These are phyloP conservation scores for Pichiaceae sp. DNA, from an alignment of 1,139 yeast species.

Conservation along the genomic window DNA sequence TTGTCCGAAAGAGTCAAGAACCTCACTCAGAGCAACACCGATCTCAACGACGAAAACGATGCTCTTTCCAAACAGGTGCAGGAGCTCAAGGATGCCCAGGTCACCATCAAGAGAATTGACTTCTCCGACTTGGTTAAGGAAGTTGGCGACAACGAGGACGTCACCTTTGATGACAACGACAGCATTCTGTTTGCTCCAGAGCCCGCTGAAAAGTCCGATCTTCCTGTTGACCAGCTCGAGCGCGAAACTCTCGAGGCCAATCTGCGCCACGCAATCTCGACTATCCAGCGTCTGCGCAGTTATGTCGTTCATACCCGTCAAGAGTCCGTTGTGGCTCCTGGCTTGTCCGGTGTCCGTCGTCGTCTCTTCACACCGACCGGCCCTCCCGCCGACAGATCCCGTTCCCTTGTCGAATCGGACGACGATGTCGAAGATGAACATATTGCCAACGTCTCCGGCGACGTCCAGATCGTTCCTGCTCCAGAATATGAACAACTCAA, in stretches of 20 bases:
- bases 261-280: constrained; percentile 56
- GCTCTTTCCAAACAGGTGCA: constrained; percentile 37
- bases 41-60: constrained; percentile 60
- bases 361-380: background rate
- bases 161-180: constrained; percentile 19
- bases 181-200: constrained; percentile 26
- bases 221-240: constrained; percentile 45
- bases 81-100: constrained; percentile 17
- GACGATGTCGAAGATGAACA: background rate
- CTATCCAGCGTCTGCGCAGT: constrained; percentile 46
- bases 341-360: background rate
- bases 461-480: constrained; percentile 2
- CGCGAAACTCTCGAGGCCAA: constrained; percentile 62
- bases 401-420: background rate
- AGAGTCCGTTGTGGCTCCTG: background rate
- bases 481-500: constrained; percentile 3
- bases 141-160: constrained; percentile 5
- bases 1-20: constrained; percentile 35
- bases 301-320: constrained; percentile 17
- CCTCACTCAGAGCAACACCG: constrained; percentile 41
- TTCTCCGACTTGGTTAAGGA: background rate
- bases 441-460: background rate
- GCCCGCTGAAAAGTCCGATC: constrained; percentile 32
- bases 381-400: background rate
- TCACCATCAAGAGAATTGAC: background rate